These are phyloP conservation scores for Cyclotella baltica DNA, from an alignment of 108 stramenopile species.

Conservation along the genomic window DNA sequence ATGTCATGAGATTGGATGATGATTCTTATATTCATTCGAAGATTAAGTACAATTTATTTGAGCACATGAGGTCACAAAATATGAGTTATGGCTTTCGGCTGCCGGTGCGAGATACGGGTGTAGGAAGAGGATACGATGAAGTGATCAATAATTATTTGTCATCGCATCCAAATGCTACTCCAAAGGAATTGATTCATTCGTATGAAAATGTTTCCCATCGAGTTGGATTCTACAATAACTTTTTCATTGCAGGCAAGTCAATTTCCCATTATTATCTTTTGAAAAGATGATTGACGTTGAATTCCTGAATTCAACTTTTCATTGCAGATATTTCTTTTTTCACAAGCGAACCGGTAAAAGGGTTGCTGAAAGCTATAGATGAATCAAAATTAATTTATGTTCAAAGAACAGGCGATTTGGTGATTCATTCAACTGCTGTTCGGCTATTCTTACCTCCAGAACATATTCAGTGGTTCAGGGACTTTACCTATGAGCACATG, in stretches of 20 bases:
- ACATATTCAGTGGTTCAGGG: slow-evolving; percentile 78
- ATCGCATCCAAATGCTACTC: slow-evolving; percentile 10
- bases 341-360: slow-evolving; percentile 48
- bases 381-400: slow-evolving; percentile 73
- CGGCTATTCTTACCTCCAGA: slow-evolving; percentile 64
- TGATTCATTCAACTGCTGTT: slow-evolving; percentile 78
- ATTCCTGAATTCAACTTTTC: no score
- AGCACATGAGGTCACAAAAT: slow-evolving; percentile 59
- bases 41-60: slow-evolving; percentile 77
- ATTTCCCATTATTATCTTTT: no score
- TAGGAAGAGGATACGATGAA: slow-evolving; percentile 43
- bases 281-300: no score
- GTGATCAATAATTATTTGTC: slow-evolving; percentile 23
- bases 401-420: slow-evolving; percentile 75
- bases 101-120: slow-evolving; percentile 69
- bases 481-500: slow-evolving; percentile 81
- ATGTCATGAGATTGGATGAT: slow-evolving; percentile 85
- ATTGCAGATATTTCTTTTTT: slow-evolving; percentile 73
- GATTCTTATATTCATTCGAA: slow-evolving; percentile 77
- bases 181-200: slow-evolving; percentile 8
- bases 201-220: slow-evolving; percentile 36
- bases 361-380: slow-evolving; percentile 68
- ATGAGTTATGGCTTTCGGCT: slow-evolving; percentile 77
- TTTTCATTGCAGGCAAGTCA: slow-evolving; percentile 68
- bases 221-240: slow-evolving; percentile 84